Evolutionary conservation across 352 stramenopile genomes (phyloP).

Genomic region (Globisporangium camurandrum): DNA sequence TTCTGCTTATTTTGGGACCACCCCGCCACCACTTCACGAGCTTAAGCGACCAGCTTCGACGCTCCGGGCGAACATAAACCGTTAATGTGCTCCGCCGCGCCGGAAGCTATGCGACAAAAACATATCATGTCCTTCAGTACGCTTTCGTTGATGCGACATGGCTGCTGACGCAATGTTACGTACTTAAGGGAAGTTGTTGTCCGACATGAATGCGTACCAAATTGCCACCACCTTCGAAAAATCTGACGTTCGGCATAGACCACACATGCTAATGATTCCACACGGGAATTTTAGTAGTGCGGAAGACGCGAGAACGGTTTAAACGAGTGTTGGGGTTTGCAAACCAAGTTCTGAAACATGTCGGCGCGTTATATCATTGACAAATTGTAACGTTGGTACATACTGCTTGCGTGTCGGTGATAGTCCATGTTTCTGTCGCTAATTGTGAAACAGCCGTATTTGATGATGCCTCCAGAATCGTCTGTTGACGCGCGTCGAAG

Average conservation of each 20-base stretch:
- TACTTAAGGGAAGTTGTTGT: too few relatives aligned
- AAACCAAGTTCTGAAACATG: background rate
- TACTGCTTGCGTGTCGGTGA: slow-evolving; percentile 5
- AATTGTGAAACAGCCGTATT: slow-evolving; percentile 11
- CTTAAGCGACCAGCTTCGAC: slow-evolving; percentile 10
- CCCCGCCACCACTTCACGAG: slow-evolving; percentile 12
- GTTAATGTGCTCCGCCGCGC: slow-evolving; percentile 6
- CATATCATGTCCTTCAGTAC: slow-evolving; percentile 3
- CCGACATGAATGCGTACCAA: too few relatives aligned
- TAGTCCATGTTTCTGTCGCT: slow-evolving; percentile 9
- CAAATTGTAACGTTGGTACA: slow-evolving; percentile 4
- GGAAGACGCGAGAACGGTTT: background rate
- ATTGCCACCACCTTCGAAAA: slow-evolving; percentile 2
- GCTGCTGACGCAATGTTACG: too few relatives aligned
- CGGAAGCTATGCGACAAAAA: slow-evolving; percentile 11
- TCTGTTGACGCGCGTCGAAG: background rate
- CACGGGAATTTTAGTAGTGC: too few relatives aligned
- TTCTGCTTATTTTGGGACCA: slow-evolving; percentile 9
- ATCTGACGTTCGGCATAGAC: too few relatives aligned
- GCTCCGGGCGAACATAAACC: slow-evolving; percentile 10
- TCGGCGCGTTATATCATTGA: background rate
- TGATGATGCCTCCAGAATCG: background rate
- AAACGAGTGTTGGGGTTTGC: background rate
- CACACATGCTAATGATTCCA: too few relatives aligned
- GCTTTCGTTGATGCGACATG: background rate